phyloP scores from a whole-genome alignment of 2,329 filamentous ascomycete species.

The Colletotrichum camelliae region DNA sequence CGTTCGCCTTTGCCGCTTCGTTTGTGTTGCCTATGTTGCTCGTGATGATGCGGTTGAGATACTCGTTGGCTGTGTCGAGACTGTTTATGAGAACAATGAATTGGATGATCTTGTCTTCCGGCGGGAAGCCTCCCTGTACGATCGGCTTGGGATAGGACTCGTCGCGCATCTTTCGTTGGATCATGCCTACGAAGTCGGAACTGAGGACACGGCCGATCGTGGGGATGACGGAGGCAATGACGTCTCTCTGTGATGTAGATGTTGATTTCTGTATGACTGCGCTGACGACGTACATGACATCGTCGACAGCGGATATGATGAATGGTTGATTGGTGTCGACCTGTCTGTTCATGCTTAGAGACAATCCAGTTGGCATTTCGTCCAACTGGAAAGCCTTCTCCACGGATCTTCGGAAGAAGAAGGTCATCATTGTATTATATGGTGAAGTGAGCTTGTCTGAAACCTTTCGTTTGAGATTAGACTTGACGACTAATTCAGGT shows the following conservation, averaged over 20 bases:
- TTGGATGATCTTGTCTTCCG: slow-evolving; percentile 85
- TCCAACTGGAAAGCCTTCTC: slow-evolving; percentile 98
- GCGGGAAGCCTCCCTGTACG: slow-evolving; percentile 80
- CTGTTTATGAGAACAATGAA: slow-evolving; percentile 97
- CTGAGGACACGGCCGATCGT: slow-evolving; percentile 81
- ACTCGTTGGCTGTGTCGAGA: slow-evolving; percentile 89
- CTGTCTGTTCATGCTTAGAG: slow-evolving; percentile 74
- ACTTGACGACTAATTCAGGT: slow-evolving; percentile 78
- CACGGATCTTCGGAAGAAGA: slow-evolving; percentile 95
- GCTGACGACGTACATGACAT: slow-evolving; percentile 99
- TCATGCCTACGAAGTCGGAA: slow-evolving; percentile 94
- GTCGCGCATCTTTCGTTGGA: slow-evolving; percentile 96
- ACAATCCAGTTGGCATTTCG: slow-evolving; percentile 81
- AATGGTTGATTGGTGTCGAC: slow-evolving; percentile 83
- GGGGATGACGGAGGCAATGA: slow-evolving; percentile 80
- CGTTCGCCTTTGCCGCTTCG: slow-evolving; percentile 35
- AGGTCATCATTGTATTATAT: slow-evolving; percentile 92
- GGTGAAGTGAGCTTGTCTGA: slow-evolving; percentile 75
- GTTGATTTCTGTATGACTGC: slow-evolving; percentile 87
- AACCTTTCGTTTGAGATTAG: slow-evolving; percentile 81
- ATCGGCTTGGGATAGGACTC: slow-evolving; percentile 87
- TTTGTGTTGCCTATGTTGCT: slow-evolving; percentile 61
- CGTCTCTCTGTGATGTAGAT: slow-evolving; percentile 81
- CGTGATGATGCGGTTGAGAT: slow-evolving; percentile 84
- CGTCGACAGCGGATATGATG: slow-evolving; percentile 94